Percentiles rank a stretch among this genome's conserved stretches.
Evolutionary conservation across 345 rosid species (phyloP).

Genomic region (Jatropha curcas): DNA sequence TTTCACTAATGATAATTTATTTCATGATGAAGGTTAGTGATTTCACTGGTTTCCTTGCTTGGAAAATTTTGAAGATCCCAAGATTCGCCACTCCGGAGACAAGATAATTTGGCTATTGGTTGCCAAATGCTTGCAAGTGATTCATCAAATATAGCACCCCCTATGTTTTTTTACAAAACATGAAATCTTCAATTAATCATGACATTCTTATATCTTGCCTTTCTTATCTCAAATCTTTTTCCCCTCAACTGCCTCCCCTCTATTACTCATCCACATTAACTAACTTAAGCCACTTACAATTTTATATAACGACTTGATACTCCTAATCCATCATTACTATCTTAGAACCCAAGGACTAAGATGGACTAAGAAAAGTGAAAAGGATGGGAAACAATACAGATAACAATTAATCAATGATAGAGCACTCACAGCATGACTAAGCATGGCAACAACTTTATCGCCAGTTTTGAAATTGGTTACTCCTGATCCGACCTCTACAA

Average conservation of each 20-base stretch:
- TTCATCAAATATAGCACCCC: too few relatives aligned
- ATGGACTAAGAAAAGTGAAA: background rate
- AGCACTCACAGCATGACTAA: conserved; percentile 45
- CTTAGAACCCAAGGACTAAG: background rate
- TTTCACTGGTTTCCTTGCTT: too few relatives aligned
- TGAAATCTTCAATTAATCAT: too few relatives aligned
- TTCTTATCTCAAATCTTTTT: too few relatives aligned
- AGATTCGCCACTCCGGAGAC: background rate
- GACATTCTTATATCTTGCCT: too few relatives aligned
- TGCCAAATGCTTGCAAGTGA: background rate
- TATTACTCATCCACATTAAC: background rate
- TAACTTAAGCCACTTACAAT: background rate
- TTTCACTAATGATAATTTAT: too few relatives aligned
- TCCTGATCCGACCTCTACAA: conserved; percentile 60
- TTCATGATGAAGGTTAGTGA: too few relatives aligned
- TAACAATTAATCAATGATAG: background rate
- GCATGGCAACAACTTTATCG: conserved; percentile 72
- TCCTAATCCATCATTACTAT: background rate
- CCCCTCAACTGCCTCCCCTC: background rate
- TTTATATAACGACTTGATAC: background rate
- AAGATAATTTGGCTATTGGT: background rate
- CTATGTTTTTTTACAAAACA: too few relatives aligned
- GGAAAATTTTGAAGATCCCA: too few relatives aligned
- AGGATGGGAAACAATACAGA: background rate
- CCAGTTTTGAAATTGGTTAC: conserved; percentile 64